phyloP scores from a whole-genome alignment of 1,284 basidiomycete genomes.

The Ustilago loliicola region DNA sequence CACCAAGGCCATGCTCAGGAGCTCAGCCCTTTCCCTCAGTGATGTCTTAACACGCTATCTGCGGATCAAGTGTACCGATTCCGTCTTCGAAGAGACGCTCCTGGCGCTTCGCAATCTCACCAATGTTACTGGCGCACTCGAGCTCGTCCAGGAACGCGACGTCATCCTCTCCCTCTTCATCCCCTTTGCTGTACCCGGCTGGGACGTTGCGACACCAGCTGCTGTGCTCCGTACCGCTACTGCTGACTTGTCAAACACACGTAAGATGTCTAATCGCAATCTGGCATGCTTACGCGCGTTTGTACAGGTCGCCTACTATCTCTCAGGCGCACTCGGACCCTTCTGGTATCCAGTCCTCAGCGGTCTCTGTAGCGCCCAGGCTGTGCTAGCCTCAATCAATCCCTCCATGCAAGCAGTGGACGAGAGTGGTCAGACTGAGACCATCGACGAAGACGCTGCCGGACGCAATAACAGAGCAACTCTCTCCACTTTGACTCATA shows the following conservation, averaged over 20 bases:
- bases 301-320: constrained; percentile 81
- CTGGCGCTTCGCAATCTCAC: constrained; percentile 85
- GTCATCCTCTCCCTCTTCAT: constrained; percentile 89
- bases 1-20: constrained; percentile 83
- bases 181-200: constrained; percentile 79
- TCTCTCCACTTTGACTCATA: constrained; percentile 45
- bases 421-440: background rate
- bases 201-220: constrained; percentile 25
- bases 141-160: constrained; percentile 86
- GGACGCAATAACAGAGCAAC: constrained; percentile 32
- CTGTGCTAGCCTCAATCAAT: constrained; percentile 26
- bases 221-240: constrained; percentile 6
- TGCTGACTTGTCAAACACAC: constrained; percentile 9
- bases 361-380: constrained; percentile 54
- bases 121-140: constrained; percentile 88
- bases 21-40: constrained; percentile 88
- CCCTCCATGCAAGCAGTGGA: constrained; percentile 5
- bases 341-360: constrained; percentile 94
- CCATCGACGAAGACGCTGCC: constrained; percentile 7
- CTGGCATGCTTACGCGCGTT: constrained; percentile 88
- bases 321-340: constrained; percentile 84
- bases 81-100: constrained; percentile 86
- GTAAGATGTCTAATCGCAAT: constrained; percentile 85
- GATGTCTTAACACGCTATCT: constrained; percentile 90
- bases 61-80: constrained; percentile 86